phyloP scores from a whole-genome alignment of 192 early-diverging fungal genomes.

The Rhizophagus clarus region DNA sequence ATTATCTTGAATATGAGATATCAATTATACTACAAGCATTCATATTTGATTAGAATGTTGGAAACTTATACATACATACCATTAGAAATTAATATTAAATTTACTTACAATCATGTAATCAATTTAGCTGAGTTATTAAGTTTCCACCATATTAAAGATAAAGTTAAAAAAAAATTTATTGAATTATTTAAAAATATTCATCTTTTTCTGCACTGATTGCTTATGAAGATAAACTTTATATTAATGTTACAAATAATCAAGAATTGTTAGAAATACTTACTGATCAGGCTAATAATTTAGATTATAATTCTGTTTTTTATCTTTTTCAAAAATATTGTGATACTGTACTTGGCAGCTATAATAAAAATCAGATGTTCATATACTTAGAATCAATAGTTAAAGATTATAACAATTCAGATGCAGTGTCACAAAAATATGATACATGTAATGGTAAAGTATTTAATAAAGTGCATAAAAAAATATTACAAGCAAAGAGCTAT shows the following conservation, averaged over 20 bases:
- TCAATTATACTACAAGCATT: no score
- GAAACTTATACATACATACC: not conserved
- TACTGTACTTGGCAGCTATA: not conserved
- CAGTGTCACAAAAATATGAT: not conserved
- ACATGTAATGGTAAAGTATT: no score
- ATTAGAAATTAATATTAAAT: conserved; percentile 12
- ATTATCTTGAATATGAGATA: not conserved
- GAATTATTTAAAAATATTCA: no score
- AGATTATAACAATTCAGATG: not conserved
- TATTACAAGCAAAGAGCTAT: no score
- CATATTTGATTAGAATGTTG: no score
- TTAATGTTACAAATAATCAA: not conserved
- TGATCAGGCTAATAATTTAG: not conserved
- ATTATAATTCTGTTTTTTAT: not conserved
- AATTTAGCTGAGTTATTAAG: conserved; percentile 4
- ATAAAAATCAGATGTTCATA: not conserved
- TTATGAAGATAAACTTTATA: not conserved
- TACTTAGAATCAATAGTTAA: no score
- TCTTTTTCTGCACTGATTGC: not conserved
- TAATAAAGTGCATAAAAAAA: no score
- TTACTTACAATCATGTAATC: not conserved
- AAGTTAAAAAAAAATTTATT: not conserved
- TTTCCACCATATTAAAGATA: not conserved
- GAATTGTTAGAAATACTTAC: no score
- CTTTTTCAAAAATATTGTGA: not conserved